Conservation (phyloP, 169 alveolate species). For the Plasmodium inui region DNA sequence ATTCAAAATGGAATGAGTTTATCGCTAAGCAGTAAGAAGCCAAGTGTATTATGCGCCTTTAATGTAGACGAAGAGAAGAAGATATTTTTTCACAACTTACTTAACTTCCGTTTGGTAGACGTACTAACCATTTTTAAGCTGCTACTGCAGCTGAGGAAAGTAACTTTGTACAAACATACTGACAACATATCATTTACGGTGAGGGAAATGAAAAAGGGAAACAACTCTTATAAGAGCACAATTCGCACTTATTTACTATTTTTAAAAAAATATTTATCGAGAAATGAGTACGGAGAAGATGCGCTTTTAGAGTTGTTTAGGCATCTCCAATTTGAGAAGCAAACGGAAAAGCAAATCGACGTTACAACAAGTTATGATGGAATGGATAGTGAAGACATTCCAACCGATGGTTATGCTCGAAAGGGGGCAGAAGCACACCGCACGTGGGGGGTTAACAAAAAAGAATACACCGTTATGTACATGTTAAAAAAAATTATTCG, state of each 20-base stretch:
- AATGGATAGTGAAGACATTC: background rate
- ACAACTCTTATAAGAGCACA: conserved; percentile 8
- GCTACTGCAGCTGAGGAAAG: conserved; percentile 16
- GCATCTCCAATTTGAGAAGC: background rate
- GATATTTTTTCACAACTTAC: conserved; percentile 31
- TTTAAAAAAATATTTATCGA: conserved; percentile 27
- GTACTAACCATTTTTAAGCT: conserved; percentile 40
- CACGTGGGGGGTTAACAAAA: conserved; percentile 3
- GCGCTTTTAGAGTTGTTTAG: background rate
- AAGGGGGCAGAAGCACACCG: background rate
- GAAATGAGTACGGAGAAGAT: conserved; percentile 9
- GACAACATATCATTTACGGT: conserved; percentile 25
- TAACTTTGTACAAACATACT: conserved; percentile 24
- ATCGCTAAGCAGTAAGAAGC: background rate
- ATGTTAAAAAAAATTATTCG: conserved; percentile 24
- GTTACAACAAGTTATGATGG: background rate
- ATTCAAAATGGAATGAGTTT: background rate
- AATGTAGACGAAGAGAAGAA: conserved; percentile 47
- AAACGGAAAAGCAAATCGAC: background rate
- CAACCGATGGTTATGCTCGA: background rate
- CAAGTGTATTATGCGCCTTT: conserved; percentile 12
- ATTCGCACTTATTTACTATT: conserved; percentile 15
- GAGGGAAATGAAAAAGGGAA: background rate
- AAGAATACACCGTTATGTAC: background rate
- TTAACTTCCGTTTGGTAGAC: conserved; percentile 24